Conservation (phyloP, 2,329 filamentous ascomycete species). For the Ophiostoma perfectum region DNA sequence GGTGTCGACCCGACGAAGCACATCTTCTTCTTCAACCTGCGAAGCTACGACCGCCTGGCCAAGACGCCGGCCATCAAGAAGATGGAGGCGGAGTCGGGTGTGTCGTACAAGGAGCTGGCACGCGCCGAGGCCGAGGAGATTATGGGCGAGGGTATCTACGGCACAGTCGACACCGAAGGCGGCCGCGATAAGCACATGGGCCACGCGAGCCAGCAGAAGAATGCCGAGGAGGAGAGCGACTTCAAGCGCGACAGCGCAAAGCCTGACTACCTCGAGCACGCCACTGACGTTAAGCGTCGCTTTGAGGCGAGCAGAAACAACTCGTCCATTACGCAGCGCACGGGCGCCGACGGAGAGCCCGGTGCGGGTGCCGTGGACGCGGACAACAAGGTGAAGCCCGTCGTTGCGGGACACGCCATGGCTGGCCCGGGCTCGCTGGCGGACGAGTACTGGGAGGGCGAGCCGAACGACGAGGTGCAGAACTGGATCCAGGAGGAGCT, state of each 20-base stretch:
- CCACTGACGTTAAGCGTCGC: constrained; percentile 44
- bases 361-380: constrained; percentile 3
- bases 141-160: constrained; percentile 69
- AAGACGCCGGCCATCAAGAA: constrained; percentile 67
- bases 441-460: constrained; percentile 72
- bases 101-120: constrained; percentile 81
- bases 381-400: constrained; percentile 34
- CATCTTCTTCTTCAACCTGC: constrained; percentile 89
- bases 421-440: constrained; percentile 52
- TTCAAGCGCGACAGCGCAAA: constrained; percentile 27
- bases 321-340: no score
- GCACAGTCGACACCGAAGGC: constrained; percentile 42
- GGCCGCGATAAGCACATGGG: constrained; percentile 49
- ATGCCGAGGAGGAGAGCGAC: constrained; percentile 35
- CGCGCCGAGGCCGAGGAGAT: constrained; percentile 83
- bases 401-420: constrained; percentile 78
- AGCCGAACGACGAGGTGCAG: constrained; percentile 68
- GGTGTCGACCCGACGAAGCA: constrained; percentile 74
- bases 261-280: constrained; percentile 38
- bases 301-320: constrained; percentile 43
- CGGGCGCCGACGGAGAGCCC: neutral
- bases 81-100: constrained; percentile 70
- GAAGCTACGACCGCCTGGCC: constrained; percentile 88
- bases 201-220: constrained; percentile 33
- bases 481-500: constrained; percentile 95